Conservation (phyloP, 768 basidiomycete genomes). For the Sporobolomyces pararoseus region DNA sequence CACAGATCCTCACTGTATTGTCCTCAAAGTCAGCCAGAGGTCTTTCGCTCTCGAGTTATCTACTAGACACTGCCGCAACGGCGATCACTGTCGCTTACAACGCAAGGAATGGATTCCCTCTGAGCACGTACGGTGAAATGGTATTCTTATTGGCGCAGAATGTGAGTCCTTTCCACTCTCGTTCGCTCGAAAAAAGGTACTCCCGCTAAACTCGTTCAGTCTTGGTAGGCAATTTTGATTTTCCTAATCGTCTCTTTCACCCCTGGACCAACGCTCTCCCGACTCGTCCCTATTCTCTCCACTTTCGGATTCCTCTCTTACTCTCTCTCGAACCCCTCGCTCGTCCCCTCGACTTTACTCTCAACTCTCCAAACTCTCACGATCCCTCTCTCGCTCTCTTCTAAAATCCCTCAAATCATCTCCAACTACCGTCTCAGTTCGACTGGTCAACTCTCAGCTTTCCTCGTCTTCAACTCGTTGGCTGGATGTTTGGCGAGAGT, state of each 20-base stretch:
- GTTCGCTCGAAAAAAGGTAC: constrained; percentile 7
- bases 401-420: constrained; percentile 88
- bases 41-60: constrained; percentile 76
- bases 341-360: constrained; percentile 55
- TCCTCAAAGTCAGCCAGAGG: constrained; percentile 74
- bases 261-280: constrained; percentile 41
- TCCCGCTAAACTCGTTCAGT: constrained; percentile 53
- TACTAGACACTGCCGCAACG: constrained; percentile 85
- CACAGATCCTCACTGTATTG: constrained; percentile 79
- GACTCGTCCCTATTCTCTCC: constrained; percentile 49
- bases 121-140: constrained; percentile 97
- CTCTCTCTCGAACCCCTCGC: constrained; percentile 46
- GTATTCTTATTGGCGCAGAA: constrained; percentile 62
- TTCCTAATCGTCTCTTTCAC: constrained; percentile 42
- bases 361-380: constrained; percentile 75
- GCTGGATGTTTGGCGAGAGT: constrained; percentile 83
- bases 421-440: constrained; percentile 70
- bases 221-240: constrained; percentile 33
- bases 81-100: constrained; percentile 86
- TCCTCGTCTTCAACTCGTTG: constrained; percentile 84
- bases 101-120: constrained; percentile 77
- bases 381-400: constrained; percentile 83
- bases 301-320: constrained; percentile 53
- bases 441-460: constrained; percentile 89
- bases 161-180: constrained; percentile 17